These are phyloP conservation scores for Solanum aculeatissimum DNA, from an alignment of 305 asterid species.

Conservation along the genomic window DNA sequence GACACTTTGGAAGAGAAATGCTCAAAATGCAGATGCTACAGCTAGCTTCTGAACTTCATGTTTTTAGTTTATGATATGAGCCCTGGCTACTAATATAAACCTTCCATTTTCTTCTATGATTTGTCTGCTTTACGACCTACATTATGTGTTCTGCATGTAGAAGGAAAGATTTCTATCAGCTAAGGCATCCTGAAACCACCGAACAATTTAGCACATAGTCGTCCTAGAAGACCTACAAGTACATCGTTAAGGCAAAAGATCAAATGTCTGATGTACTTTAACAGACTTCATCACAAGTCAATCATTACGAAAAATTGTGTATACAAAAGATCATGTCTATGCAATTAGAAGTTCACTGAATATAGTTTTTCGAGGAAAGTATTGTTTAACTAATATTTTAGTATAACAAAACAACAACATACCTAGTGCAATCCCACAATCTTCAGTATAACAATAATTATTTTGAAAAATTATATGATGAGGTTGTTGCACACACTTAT, in stretches of 20 bases:
- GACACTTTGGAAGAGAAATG: neutral
- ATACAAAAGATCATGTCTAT: neutral
- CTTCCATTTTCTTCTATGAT: neutral
- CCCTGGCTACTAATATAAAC: neutral
- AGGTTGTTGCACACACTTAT: neutral
- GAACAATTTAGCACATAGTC: neutral
- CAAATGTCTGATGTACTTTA: neutral
- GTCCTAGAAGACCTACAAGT: neutral
- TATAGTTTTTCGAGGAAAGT: neutral
- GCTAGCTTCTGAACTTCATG: neutral
- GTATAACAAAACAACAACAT: no score
- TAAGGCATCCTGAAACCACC: neutral
- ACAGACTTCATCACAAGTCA: neutral
- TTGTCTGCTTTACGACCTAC: neutral
- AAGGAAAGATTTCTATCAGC: neutral
- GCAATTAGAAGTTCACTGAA: neutral
- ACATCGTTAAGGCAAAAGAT: neutral
- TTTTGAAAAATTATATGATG: neutral
- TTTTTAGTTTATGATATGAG: neutral
- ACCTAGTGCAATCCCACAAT: no score
- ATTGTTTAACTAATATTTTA: neutral
- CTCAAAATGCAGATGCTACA: neutral
- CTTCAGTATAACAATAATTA: neutral
- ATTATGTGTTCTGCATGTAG: neutral
- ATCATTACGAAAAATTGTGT: neutral